These are phyloP conservation scores for Skeletonema tropicum DNA, from an alignment of 108 stramenopile species.

Conservation along the genomic window DNA sequence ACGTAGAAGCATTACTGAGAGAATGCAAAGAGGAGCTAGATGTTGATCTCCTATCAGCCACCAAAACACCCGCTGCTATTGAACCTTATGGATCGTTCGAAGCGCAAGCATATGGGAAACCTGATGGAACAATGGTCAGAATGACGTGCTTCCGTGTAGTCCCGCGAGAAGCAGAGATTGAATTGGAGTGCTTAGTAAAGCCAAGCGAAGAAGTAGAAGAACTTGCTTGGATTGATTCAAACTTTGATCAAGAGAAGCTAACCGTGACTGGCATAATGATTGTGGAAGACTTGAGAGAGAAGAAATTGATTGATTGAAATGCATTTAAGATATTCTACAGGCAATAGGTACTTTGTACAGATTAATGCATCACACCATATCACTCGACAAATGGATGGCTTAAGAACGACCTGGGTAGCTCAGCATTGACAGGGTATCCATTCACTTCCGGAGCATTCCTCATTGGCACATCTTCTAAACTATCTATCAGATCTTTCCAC, in stretches of 20 bases:
- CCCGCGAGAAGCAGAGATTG: conserved; percentile 44
- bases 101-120: conserved; percentile 63
- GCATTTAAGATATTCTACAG: conserved; percentile 2
- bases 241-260: conserved; percentile 46
- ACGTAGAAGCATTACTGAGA: conserved; percentile 46
- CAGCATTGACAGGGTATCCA: conserved; percentile 25
- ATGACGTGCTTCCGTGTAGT: conserved; percentile 50
- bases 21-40: conserved; percentile 64
- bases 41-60: conserved; percentile 40
- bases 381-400: not conserved
- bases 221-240: conserved; percentile 57
- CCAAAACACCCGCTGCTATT: conserved; percentile 32
- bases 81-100: conserved; percentile 52
- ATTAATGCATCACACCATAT: not conserved
- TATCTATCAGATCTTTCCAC: conserved; percentile 33
- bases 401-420: conserved; percentile 22
- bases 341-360: not conserved
- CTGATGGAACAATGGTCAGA: conserved; percentile 56
- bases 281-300: conserved; percentile 56
- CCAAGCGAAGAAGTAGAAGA: conserved; percentile 59
- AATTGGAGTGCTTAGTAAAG: conserved; percentile 39
- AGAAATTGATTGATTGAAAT: conserved; percentile 51
- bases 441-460: conserved; percentile 5
- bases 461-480: conserved; percentile 29
- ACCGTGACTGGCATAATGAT: conserved; percentile 57